Conservation (phyloP, 805 yeast genomes). For the Hemisphaericaspora nanyangensis region DNA sequence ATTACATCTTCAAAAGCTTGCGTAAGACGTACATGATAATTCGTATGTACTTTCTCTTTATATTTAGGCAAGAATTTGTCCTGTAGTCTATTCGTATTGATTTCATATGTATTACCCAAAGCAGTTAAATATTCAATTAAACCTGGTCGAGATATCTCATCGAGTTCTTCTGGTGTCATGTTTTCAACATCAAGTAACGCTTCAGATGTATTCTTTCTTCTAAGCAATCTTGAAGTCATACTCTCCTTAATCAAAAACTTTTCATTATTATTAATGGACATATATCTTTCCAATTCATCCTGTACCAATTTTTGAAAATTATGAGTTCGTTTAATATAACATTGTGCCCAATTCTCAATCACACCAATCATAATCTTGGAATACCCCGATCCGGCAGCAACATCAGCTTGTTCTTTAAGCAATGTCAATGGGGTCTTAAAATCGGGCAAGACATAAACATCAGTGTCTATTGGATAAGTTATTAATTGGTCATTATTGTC, state of each 20-base stretch:
- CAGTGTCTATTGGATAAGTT: conserved; percentile 35
- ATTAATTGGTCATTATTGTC: conserved; percentile 32
- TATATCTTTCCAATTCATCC: conserved; percentile 36
- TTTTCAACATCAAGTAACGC: conserved; percentile 29
- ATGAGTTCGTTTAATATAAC: conserved; percentile 57
- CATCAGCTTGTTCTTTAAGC: conserved; percentile 86
- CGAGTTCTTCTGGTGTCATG: conserved; percentile 37
- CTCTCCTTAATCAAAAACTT: conserved; percentile 40
- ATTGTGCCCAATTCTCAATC: conserved; percentile 61
- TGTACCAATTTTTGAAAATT: conserved; percentile 58
- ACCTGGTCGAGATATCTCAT: conserved; percentile 53
- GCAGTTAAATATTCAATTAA: conserved; percentile 78
- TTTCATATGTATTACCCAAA: conserved; percentile 82
- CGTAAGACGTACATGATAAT: conserved; percentile 31
- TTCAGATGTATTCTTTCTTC: conserved; percentile 12
- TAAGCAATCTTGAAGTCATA: conserved; percentile 36
- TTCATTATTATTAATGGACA: conserved; percentile 40
- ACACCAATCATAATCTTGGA: conserved; percentile 78
- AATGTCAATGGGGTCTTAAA: conserved; percentile 75
- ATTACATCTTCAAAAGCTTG: conserved; percentile 42
- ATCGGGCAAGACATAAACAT: conserved; percentile 64
- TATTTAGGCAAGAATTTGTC: conserved; percentile 65
- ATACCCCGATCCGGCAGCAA: conserved; percentile 80
- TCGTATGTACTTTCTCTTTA: conserved; percentile 51
- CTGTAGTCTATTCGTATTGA: conserved; percentile 60